Conservation (phyloP, 768 basidiomycete genomes). For the Ephemerocybe angulata region DNA sequence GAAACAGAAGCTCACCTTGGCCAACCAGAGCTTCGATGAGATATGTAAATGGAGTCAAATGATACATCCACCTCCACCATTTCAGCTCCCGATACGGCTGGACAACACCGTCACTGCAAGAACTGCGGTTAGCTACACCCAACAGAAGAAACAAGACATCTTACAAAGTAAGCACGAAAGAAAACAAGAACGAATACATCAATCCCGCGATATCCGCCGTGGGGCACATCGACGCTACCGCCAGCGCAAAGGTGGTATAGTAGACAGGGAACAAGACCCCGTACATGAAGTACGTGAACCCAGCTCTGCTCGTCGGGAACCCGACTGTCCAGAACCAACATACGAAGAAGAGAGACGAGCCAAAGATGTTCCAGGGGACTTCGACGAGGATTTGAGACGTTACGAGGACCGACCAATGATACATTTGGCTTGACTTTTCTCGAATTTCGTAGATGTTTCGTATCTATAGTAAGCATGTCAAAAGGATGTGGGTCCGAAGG, state of each 20-base stretch:
- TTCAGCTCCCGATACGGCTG: slow-evolving; percentile 60
- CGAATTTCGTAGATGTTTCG: slow-evolving; percentile 67
- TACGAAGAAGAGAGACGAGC: slow-evolving; percentile 58
- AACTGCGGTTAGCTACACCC: background rate
- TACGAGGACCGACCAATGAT: slow-evolving; percentile 58
- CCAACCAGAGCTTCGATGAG: slow-evolving; percentile 48
- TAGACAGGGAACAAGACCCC: slow-evolving; percentile 59
- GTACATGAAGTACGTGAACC: slow-evolving; percentile 55
- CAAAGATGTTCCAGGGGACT: slow-evolving; percentile 62
- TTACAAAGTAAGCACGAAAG: slow-evolving; percentile 63
- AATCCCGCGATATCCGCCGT: slow-evolving; percentile 58
- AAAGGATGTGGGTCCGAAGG: background rate
- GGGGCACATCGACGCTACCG: slow-evolving; percentile 58
- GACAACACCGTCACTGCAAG: slow-evolving; percentile 55
- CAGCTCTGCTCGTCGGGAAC: slow-evolving; percentile 49
- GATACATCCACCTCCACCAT: slow-evolving; percentile 76
- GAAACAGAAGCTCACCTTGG: slow-evolving; percentile 33
- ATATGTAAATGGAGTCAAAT: slow-evolving; percentile 48
- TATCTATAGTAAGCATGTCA: slow-evolving; percentile 22
- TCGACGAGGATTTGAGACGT: slow-evolving; percentile 56
- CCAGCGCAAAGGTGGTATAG: slow-evolving; percentile 60
- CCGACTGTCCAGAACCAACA: slow-evolving; percentile 78
- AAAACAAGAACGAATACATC: slow-evolving; percentile 55
- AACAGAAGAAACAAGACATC: slow-evolving; percentile 20
- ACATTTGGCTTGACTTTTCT: slow-evolving; percentile 62